Evolutionary conservation across 352 stramenopile species (phyloP).

Genomic region (Pythium guiyangense): DNA sequence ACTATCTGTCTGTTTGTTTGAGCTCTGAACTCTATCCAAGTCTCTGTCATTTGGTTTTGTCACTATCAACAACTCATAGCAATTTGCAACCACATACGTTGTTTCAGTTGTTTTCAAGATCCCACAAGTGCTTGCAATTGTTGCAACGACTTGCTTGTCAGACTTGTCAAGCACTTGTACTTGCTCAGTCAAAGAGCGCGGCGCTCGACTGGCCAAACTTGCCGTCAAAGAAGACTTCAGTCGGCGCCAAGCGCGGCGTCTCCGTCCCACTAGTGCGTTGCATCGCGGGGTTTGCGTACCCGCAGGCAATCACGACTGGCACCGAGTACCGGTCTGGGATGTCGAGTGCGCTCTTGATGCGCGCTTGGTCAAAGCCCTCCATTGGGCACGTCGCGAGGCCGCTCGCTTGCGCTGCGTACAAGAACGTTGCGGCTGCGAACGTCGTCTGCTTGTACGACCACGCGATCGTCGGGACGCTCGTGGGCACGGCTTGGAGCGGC

Average conservation of each 20-base stretch:
- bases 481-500: no score
- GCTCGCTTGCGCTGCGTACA: slow-evolving; percentile 65
- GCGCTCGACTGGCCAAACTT: slow-evolving; percentile 73
- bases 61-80: no score
- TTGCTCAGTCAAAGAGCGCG: slow-evolving; percentile 49
- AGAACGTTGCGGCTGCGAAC: slow-evolving; percentile 65
- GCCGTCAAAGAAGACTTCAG: slow-evolving; percentile 81
- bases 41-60: no score
- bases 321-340: slow-evolving; percentile 69
- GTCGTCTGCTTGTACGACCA: slow-evolving; percentile 83
- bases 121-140: no score
- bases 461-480: slow-evolving; percentile 37
- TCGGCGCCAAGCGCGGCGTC: slow-evolving; percentile 46
- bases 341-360: no score
- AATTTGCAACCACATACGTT: no score
- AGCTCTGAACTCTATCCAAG: no score
- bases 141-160: no score
- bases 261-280: slow-evolving; percentile 1
- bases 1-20: no score
- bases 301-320: slow-evolving; percentile 66
- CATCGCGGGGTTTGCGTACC: slow-evolving; percentile 34
- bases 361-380: no score
- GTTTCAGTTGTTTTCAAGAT: no score
- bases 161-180: no score
- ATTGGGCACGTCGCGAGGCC: slow-evolving; percentile 70